Evolutionary conservation across 495 filamentous ascomycete species (phyloP).

Genomic region (Penicillium cosmopolitanum): DNA sequence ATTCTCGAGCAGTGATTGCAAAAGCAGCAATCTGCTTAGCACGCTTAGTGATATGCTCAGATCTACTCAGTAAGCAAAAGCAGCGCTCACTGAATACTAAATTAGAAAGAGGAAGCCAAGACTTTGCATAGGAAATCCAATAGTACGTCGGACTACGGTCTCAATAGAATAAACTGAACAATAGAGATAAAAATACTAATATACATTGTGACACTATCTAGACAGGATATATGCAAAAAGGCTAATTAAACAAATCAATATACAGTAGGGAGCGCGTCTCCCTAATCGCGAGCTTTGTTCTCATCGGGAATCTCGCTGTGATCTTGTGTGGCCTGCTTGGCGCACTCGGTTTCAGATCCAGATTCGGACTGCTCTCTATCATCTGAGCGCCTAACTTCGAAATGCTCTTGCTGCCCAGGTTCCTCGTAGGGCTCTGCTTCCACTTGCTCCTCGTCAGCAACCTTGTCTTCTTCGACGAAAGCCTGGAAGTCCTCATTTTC

Average conservation of each 20-base stretch:
- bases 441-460: neutral
- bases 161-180: neutral
- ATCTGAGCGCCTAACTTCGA: neutral
- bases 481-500: too few relatives aligned
- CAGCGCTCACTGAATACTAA: too few relatives aligned
- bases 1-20: too few relatives aligned
- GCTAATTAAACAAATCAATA: slow-evolving; percentile 22
- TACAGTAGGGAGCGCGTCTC: slow-evolving; percentile 12
- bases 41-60: too few relatives aligned
- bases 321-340: neutral
- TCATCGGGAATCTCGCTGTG: neutral
- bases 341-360: neutral
- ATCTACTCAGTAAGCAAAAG: too few relatives aligned
- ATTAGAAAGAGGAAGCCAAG: too few relatives aligned
- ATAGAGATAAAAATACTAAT: slow-evolving; percentile 9
- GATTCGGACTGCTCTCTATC: neutral
- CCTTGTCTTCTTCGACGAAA: too few relatives aligned
- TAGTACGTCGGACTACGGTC: too few relatives aligned
- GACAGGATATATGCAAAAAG: slow-evolving; percentile 14
- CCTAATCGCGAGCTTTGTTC: neutral
- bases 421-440: neutral
- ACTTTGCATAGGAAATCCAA: too few relatives aligned
- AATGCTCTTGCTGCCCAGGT: neutral
- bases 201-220: slow-evolving; percentile 17
- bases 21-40: too few relatives aligned